Percentiles rank a stretch among this genome's conserved stretches.
Conservation (phyloP, 352 stramenopile genomes). For the Pilasporangium apinafurcum region DNA sequence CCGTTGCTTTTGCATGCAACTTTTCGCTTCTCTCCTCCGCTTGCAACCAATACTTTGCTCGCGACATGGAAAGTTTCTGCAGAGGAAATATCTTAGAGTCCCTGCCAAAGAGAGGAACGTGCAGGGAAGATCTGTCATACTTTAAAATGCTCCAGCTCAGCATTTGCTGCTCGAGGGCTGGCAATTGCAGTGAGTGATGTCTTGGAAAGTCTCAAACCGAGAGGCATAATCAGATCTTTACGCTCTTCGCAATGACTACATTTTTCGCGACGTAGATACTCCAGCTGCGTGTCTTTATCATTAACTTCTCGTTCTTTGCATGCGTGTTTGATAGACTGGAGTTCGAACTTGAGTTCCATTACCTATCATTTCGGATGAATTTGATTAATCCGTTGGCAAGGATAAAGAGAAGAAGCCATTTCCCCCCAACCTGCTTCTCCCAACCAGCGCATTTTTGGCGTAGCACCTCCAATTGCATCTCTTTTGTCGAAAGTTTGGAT, state of each 20-base stretch:
- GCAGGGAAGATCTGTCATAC: not conserved
- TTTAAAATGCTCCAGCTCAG: not conserved
- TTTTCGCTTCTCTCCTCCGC: not conserved
- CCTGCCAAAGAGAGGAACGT: no score
- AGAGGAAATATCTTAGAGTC: no score
- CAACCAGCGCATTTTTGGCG: conserved; percentile 30
- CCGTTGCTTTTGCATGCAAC: conserved; percentile 3
- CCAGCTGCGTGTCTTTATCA: conserved; percentile 1
- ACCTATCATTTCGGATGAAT: conserved; percentile 22
- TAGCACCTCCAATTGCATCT: conserved; percentile 31
- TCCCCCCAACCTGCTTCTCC: conserved; percentile 34
- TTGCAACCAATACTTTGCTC: conserved; percentile 6
- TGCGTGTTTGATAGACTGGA: conserved; percentile 28
- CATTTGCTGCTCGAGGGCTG: not conserved
- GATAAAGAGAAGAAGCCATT: not conserved
- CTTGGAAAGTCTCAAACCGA: not conserved
- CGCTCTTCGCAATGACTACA: not conserved
- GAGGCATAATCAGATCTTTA: not conserved
- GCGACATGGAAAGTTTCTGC: conserved; percentile 1
- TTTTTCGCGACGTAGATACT: conserved; percentile 2
- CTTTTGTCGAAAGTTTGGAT: conserved; percentile 18
- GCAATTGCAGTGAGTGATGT: not conserved
- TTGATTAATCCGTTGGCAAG: conserved; percentile 2
- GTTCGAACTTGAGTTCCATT: conserved; percentile 44
- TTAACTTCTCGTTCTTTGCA: conserved; percentile 20